A percentile compares a stretch with the other conserved stretches of the same genome.
Evolutionary conservation across 1,284 basidiomycete genomes (phyloP).

Genomic region (Cutaneotrichosporon mucoides): DNA sequence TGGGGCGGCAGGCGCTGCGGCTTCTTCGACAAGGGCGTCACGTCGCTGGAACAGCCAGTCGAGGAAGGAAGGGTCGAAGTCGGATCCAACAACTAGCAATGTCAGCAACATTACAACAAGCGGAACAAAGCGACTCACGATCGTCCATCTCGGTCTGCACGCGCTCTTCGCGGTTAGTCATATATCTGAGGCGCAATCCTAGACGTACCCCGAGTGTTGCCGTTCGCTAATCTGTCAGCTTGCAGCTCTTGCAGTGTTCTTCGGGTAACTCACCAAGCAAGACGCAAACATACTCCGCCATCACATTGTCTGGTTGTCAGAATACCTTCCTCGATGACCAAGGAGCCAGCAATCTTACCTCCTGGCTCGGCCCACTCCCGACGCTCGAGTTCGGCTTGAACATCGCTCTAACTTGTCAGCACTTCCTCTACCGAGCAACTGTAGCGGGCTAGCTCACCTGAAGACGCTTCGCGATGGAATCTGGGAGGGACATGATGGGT

Average conservation of each 20-base stretch:
- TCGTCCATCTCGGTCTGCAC: slow-evolving; percentile 45
- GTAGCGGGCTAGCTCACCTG: not conserved
- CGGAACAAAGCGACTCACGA: slow-evolving; percentile 12
- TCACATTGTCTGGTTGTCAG: slow-evolving; percentile 8
- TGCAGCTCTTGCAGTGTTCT: too few species aligned
- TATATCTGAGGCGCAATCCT: not conserved
- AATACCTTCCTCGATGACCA: too few species aligned
- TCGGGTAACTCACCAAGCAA: slow-evolving; percentile 33
- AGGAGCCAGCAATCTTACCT: slow-evolving; percentile 17
- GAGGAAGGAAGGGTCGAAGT: slow-evolving; percentile 39
- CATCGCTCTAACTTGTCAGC: slow-evolving; percentile 27
- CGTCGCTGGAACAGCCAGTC: slow-evolving; percentile 38
- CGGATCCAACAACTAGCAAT: slow-evolving; percentile 27
- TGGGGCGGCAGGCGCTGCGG: not conserved
- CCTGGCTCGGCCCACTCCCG: slow-evolving; percentile 45
- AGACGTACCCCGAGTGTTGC: slow-evolving; percentile 33
- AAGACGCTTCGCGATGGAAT: not conserved
- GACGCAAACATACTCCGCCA: slow-evolving; percentile 47
- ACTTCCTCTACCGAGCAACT: too few species aligned
- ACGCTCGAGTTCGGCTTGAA: slow-evolving; percentile 41
- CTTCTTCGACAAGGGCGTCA: slow-evolving; percentile 3
- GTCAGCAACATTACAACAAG: too few species aligned
- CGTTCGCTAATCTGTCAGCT: slow-evolving; percentile 29
- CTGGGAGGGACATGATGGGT: not conserved
- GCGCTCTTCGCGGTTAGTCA: slow-evolving; percentile 27